Evolutionary conservation across 148 eudicot genomes (phyloP), one percentile per base, ranked within the genome.

Genomic region (Gaultheria prostrata): DNA sequence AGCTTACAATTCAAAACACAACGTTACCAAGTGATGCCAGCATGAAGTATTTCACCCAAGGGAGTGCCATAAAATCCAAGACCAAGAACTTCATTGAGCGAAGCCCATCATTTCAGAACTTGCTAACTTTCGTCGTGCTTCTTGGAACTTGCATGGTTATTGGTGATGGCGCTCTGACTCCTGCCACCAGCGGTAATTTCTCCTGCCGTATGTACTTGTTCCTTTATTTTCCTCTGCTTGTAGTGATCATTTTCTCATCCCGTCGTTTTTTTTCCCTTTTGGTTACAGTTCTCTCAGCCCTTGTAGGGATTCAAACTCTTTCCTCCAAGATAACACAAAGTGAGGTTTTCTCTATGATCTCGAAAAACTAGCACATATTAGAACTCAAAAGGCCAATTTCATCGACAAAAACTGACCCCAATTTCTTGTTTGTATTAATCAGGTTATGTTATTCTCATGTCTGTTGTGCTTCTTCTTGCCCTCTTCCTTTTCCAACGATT

Each of bases 231-330:
- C 45, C 43, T 32, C 75, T 71, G 45, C 49, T 39, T n/a, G 26
- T 43, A 1, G 45, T 3, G 4, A 21, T 45, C 8, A 35, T 43
- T 43, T 45, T 76, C 21, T 45, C 17, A 4, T 13, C 0, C 72
- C 8, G 0, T 67, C 35, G 0, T 67, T 74, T 14, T 26, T 11
- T 17, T 46, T 78, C 17, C 7, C 28, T 80, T 21, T 2, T 43
- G 32, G 82, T 8, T 33, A 69, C 84, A 85, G 87, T 88, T 80
- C 87, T 88, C 78, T 85, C 89, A 49, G 87, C 89, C 48, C 86
- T 88, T 18, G 86, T 80, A 71, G 89, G 89, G 70, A 88, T 88
- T 26, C 84, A 83, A 51, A 80, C 87, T 10, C 49, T 63, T 24
- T 87, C 89, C 21, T 35, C 85, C 6, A 87, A 85, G 51, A 76